Base-by-base conservation (phyloP, 495 filamentous ascomycete genomes). In the Beverwykella pulmonaria region DNA sequence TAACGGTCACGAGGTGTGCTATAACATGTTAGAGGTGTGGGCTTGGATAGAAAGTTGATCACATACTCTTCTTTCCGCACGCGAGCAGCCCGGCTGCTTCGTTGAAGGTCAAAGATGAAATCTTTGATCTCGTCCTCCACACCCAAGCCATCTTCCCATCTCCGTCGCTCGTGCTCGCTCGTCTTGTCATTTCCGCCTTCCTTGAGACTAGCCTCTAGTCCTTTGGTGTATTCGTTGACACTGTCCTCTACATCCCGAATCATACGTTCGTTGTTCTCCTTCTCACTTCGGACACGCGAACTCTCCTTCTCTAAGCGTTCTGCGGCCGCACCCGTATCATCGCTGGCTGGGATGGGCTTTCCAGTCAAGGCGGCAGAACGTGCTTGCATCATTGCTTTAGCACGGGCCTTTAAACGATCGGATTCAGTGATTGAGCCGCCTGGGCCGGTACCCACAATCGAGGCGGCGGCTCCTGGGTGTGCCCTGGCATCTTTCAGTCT, bases 331-430 rank as follows among this genome's bases (percentile, higher is more conserved):
- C 86, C 90, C 6, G 86, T 82, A 39, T 84, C 83, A 53, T 77
- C 79, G 12, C 81, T 76, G 15, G 81, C 78, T 22, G 87, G 84
- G 26, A 87, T 77, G 67, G 92, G 90, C 74, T 87, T 89, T 39
- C 95, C 95, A 48, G 92, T 90, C 68, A 99, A 79, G 39, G 93
- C 93, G 53, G 95, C 95, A 69, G 93, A 90, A 46, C 93, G 89
- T 65, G 96, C 92, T 79, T 98, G 93, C 94, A 99, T 97, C 85
- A 96, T 94, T 41, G 93, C 93, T 76, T 91, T 96, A 32, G 95
- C 93, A 53, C 93, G 87, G 23, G 95, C 95, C 78, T 97, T 97
- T 54, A 98, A 86, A 27, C 93, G 84, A 77, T 99, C 95, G 0
- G 91, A 88, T 76, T 99, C 95, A 23, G 95, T 99, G 48, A 99